These are phyloP conservation scores for Telopea speciosissima DNA, from an alignment of 177 flowering plant genomes.

Conservation along the genomic window DNA sequence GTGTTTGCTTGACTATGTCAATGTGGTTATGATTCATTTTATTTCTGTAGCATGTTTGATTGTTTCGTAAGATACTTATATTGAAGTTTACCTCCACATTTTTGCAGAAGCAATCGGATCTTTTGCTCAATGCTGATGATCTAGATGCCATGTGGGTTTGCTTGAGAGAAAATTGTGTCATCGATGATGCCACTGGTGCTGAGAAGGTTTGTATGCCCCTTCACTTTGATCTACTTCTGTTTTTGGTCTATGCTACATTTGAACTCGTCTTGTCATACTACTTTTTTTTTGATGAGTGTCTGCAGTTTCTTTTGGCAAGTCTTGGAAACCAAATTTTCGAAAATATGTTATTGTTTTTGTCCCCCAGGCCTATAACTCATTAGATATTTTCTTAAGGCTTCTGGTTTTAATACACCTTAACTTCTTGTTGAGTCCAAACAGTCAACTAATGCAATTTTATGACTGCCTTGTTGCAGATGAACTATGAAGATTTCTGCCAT, in stretches of 20 bases:
- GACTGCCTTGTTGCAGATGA: constrained; percentile 39
- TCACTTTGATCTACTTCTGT: background rate
- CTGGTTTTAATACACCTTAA: background rate
- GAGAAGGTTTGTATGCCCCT: constrained; percentile 58
- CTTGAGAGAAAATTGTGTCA: constrained; percentile 92
- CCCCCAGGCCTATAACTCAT: no score
- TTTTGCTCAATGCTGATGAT: constrained; percentile 91
- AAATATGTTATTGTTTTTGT: no score
- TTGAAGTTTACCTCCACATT: constrained; percentile 6
- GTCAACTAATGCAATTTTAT: background rate
- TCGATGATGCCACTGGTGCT: constrained; percentile 96
- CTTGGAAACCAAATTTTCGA: background rate
- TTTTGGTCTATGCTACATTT: background rate
- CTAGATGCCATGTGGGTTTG: constrained; percentile 99
- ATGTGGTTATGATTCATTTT: background rate
- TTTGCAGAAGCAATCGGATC: constrained; percentile 92
- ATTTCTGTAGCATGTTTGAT: background rate
- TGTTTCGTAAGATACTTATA: background rate
- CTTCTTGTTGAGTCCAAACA: background rate
- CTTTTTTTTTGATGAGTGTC: no score
- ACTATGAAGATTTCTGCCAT: constrained; percentile 83
- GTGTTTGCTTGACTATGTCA: constrained; percentile 1
- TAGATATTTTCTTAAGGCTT: background rate
- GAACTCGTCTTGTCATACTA: background rate
- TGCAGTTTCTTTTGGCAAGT: background rate